Evolutionary conservation across 2,329 filamentous ascomycete species (phyloP).

Genomic region (Pseudopithomyces chartarum): DNA sequence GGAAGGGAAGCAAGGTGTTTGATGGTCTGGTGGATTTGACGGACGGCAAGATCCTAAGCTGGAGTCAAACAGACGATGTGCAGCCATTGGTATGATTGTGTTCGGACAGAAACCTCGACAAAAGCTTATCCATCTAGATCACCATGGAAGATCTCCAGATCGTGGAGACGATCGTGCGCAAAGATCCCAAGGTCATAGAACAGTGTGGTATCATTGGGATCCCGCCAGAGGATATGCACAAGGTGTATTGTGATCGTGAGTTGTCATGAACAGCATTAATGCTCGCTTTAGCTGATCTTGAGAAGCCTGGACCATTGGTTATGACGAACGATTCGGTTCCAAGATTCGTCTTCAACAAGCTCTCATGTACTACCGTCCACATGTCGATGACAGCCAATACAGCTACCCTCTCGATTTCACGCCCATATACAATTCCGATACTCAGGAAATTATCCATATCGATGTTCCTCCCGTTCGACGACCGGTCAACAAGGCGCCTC

Average conservation of each 20-base stretch:
- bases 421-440: constrained; percentile 85
- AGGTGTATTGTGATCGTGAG: constrained; percentile 88
- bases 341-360: constrained; percentile 83
- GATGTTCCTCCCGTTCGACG: constrained; percentile 79
- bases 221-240: constrained; percentile 83
- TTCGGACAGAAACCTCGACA: neutral
- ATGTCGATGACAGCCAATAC: constrained; percentile 87
- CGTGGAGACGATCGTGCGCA: constrained; percentile 76
- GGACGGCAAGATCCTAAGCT: constrained; percentile 69
- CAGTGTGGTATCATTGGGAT: constrained; percentile 86
- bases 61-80: constrained; percentile 75
- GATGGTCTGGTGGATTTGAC: constrained; percentile 80
- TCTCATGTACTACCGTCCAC: constrained; percentile 91
- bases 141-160: constrained; percentile 87
- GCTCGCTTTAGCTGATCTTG: constrained; percentile 16
- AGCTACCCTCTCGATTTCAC: constrained; percentile 92
- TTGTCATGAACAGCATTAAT: constrained; percentile 17
- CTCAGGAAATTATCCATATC: constrained; percentile 78
- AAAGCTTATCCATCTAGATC: constrained; percentile 58
- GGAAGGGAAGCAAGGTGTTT: constrained; percentile 76
- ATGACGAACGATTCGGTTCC: constrained; percentile 86
- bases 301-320: constrained; percentile 88
- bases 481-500: constrained; percentile 71
- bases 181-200: constrained; percentile 85
- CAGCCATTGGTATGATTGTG: constrained; percentile 72